Base-by-base conservation (phyloP, 306 rosid species). In the Corylus heterophylla region DNA sequence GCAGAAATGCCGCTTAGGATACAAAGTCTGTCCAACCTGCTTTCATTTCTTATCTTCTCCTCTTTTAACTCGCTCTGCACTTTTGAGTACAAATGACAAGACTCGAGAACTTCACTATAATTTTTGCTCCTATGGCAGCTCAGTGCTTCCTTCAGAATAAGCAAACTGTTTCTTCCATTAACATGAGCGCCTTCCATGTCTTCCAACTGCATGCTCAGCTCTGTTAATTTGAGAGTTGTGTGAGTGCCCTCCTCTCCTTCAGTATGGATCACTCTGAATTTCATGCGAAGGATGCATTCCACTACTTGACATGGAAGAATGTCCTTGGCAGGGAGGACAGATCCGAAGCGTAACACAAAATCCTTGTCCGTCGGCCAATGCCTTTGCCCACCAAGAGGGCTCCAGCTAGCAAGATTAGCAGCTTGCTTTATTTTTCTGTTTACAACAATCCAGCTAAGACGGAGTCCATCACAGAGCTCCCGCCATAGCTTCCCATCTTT, bases 311-410 rank as follows among this genome's bases (percentile, higher is more conserved):
- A 90, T 29, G 94, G 96, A 80, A 94, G 90, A 81, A 92, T 84
- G 88, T 89, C 93, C 74, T 80, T 89, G 0, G 96, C 97, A 1
- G 98, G 89, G 39, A 94, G 91, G 78, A 94, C 82, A 9, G 97
- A 94, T 54, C 96, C 97, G 12, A 94, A 94, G 7, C 97, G 96
- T 35, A 94, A 82, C 56, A 90, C 89, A 42, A 92, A 92, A 71
- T 92, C 97, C 79, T 83, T 87, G 69, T 94, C 98, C 0, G 97
- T 94, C 2, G 98, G 98, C 98, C 98, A 94, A 79, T 94, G 96
- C 74, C 98, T 85, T 68, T 89, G 96, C 74, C 97, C 98, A 5
- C 94, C 94, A 12, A 94, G 86, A 76, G 98, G 96, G 72, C 89
- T 85, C 97, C 98, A 94, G 84, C 98, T 88, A 56, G 98, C 90